Conservation (phyloP, 768 basidiomycete genomes). For the Cystofilobasidium capitatum region DNA sequence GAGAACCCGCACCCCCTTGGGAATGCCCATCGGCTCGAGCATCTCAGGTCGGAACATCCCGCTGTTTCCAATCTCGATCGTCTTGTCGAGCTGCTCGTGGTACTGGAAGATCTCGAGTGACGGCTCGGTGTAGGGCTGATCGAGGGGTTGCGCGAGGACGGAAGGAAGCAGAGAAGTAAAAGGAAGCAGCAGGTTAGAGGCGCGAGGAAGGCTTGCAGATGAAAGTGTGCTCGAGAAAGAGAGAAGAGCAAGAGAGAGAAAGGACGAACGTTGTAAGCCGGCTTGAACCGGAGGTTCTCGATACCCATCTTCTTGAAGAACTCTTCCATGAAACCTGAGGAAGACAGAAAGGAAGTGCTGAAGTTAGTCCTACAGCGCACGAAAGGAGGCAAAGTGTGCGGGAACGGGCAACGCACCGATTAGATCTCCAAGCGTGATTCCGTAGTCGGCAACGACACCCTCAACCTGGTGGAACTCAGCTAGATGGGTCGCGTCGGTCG, state of each 20-base stretch:
- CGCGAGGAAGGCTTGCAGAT: conserved; percentile 13
- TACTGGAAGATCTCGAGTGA: conserved; percentile 98
- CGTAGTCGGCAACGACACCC: conserved; percentile 91
- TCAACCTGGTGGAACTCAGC: conserved; percentile 99
- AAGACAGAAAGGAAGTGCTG: not conserved
- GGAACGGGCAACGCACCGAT: conserved; percentile 55
- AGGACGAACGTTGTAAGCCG: conserved; percentile 64
- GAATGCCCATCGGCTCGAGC: conserved; percentile 98
- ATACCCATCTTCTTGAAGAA: conserved; percentile 99
- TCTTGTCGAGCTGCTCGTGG: conserved; percentile 82
- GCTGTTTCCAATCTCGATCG: conserved; percentile 92
- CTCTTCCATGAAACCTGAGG: conserved; percentile 89
- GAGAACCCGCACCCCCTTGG: conserved; percentile 87
- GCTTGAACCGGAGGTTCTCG: conserved; percentile 88
- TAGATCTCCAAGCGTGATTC: conserved; percentile 83
- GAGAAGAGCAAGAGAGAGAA: not conserved
- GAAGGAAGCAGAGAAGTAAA: not conserved
- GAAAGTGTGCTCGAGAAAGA: conserved; percentile 78
- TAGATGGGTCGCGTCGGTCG: conserved; percentile 94
- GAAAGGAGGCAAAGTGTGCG: not conserved
- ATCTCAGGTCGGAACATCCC: conserved; percentile 99
- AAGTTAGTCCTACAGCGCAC: not conserved
- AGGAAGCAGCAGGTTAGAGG: not conserved
- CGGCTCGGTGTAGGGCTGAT: conserved; percentile 48
- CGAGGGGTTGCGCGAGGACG: not conserved